Evolutionary conservation across 352 stramenopile genomes (phyloP).

Genomic region (Phytophthora cactorum): DNA sequence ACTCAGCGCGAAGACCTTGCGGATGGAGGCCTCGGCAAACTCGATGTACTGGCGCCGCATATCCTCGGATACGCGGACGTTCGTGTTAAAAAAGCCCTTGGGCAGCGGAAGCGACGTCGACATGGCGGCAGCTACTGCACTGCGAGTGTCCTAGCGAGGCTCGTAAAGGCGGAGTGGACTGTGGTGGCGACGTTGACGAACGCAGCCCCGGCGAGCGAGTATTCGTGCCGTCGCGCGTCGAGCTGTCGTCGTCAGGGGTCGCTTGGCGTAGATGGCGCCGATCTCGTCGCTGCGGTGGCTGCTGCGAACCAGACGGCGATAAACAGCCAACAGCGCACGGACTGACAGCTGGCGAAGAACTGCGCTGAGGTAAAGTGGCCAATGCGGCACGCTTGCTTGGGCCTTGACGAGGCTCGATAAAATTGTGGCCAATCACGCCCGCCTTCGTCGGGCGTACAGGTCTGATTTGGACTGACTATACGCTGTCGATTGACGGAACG

Average conservation of each 20-base stretch:
- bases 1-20: constrained; percentile 83
- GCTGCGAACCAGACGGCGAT: constrained; percentile 21
- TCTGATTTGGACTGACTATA: constrained; percentile 35
- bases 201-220: constrained; percentile 6
- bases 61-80: constrained; percentile 68
- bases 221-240: constrained; percentile 32
- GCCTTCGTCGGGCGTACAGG: neutral
- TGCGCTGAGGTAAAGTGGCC: constrained; percentile 17
- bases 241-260: constrained; percentile 33
- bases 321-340: constrained; percentile 9
- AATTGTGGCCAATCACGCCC: constrained; percentile 29
- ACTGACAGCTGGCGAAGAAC: constrained; percentile 9
- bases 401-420: constrained; percentile 5
- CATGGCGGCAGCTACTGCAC: constrained; percentile 26
- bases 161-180: constrained; percentile 27
- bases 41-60: constrained; percentile 80
- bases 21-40: constrained; percentile 81
- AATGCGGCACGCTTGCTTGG: constrained; percentile 3
- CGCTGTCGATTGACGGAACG: constrained; percentile 18
- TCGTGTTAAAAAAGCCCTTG: constrained; percentile 80
- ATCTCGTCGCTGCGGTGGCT: constrained; percentile 28
- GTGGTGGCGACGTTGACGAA: constrained; percentile 16
- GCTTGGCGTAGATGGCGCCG: constrained; percentile 21
- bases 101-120: constrained; percentile 75
- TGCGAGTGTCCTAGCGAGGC: constrained; percentile 8